Conservation (phyloP, 1,139 yeast species). For the Torulaspora pretoriensis region DNA sequence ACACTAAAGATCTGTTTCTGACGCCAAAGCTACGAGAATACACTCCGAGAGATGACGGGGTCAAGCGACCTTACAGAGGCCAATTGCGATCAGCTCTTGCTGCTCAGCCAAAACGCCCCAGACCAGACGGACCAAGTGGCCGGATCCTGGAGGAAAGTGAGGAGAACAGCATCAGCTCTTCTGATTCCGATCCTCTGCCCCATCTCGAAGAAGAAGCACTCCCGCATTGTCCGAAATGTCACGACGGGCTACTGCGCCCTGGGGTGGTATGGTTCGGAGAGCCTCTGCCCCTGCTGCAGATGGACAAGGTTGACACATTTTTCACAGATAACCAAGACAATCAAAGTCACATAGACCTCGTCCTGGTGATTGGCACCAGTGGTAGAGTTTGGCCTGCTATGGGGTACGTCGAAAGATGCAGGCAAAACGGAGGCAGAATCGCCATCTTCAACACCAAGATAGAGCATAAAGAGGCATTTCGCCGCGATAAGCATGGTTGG, state of each 20-base stretch:
- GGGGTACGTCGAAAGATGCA: conserved; percentile 77
- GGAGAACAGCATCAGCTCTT: conserved; percentile 35
- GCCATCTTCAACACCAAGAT: conserved; percentile 77
- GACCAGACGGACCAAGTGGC: conserved; percentile 8
- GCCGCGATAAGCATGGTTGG: conserved; percentile 51
- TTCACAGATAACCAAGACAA: conserved; percentile 35
- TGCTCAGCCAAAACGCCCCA: too few relatives aligned
- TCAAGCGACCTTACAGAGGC: conserved; percentile 6
- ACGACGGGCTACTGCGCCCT: conserved; percentile 61
- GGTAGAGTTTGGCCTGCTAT: conserved; percentile 90
- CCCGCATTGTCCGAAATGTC: conserved; percentile 77
- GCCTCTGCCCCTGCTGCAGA: conserved; percentile 57
- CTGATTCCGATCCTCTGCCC: conserved; percentile 47
- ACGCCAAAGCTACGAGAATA: conserved; percentile 51
- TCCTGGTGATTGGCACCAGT: conserved; percentile 80
- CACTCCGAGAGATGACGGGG: conserved; percentile 16
- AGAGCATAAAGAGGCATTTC: conserved; percentile 43
- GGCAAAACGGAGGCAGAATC: conserved; percentile 69
- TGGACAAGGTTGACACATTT: conserved; percentile 68
- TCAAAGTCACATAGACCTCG: conserved; percentile 54
- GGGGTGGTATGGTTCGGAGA: conserved; percentile 96
- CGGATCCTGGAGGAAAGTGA: conserved; percentile 2
- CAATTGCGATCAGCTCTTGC: conserved; percentile 1
- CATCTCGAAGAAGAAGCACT: conserved; percentile 48
- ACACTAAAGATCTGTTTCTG: conserved; percentile 58